A percentile compares a stretch with the other conserved stretches of the same genome.
Evolutionary conservation across 805 yeast genomes (phyloP).

Genomic region (Candida sithepensis): DNA sequence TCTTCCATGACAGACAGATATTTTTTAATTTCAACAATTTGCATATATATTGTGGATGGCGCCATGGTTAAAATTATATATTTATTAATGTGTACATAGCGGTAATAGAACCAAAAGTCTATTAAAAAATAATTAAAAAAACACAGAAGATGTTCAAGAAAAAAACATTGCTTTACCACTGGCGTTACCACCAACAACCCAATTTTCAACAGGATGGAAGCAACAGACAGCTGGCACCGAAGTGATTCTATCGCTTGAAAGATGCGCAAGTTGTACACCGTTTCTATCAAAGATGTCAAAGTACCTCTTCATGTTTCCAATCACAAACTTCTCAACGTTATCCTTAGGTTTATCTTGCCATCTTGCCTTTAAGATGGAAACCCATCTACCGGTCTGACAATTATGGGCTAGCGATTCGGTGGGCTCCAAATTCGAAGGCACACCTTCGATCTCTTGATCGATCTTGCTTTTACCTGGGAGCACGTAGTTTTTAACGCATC

Average conservation of each 20-base stretch:
- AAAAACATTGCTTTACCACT: slow-evolving; percentile 82
- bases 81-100: background rate
- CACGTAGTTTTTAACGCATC: slow-evolving; percentile 11
- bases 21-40: background rate
- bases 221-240: slow-evolving; percentile 91
- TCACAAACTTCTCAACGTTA: slow-evolving; percentile 75
- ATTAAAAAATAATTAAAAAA: background rate
- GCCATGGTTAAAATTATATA: too few species aligned
- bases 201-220: slow-evolving; percentile 82
- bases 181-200: slow-evolving; percentile 93
- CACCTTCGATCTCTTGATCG: slow-evolving; percentile 17
- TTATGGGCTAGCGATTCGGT: slow-evolving; percentile 70
- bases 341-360: slow-evolving; percentile 80
- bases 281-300: slow-evolving; percentile 76
- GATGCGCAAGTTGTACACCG: slow-evolving; percentile 77
- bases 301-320: slow-evolving; percentile 89
- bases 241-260: slow-evolving; percentile 56
- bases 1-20: background rate
- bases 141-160: slow-evolving; percentile 2
- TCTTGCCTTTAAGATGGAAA: slow-evolving; percentile 79
- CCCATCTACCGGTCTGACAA: slow-evolving; percentile 98
- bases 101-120: background rate
- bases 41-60: too few species aligned
- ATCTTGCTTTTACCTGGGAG: slow-evolving; percentile 10
- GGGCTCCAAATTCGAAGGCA: slow-evolving; percentile 51